Base-by-base conservation (phyloP, 2,329 filamentous ascomycete species). In the Colletotrichum sp. region DNA sequence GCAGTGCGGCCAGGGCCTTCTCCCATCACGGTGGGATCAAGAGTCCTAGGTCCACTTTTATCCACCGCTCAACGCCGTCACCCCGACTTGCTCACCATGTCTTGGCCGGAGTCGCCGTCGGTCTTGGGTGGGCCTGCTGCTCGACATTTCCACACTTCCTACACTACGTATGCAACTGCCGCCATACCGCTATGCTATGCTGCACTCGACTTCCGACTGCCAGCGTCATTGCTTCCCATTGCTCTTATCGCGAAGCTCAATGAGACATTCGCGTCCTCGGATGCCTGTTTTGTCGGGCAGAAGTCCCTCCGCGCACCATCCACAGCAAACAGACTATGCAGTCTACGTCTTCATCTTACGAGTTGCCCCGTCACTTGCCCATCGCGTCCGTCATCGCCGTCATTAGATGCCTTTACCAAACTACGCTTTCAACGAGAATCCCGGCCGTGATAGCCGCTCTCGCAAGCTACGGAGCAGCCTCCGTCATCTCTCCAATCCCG, bases 81-180 rank as follows among this genome's bases (percentile, higher is more conserved):
- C 70, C 73, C 73, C 73, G 63, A 64, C 70, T 69, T 36, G 60
- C 44, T 72, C 44, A 72, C 70, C 55, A 66, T 64, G 69, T 67
- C 69, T 72, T 72, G 62, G 69, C 72, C 72, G 73, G 73, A 76
- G 73, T 73, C 73, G 73, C 73, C 73, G 73, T 73, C 73, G 73
- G 73, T 73, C 64, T 69, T 69, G 73, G 55, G 73, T 76, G 70
- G 70, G 34, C 55, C 70, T 57, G 13, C 57, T 69, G 63, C 64
- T 72, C 36, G 52, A 64, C 69, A 63, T 32, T 72, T 73, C 70
- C 70, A 73, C 59, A 49, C 64, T 64, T 69, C 39, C n/a, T 52
- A 52, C 44, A 52, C 44, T 36, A 52, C 73, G 70, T 57, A 68
- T 69, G 57, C 73, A 44, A 73, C 70, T 69, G 59, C 73, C 73